These are phyloP conservation scores for Chernovozyma aurita DNA, from an alignment of 1,139 yeast genomes.

Conservation along the genomic window DNA sequence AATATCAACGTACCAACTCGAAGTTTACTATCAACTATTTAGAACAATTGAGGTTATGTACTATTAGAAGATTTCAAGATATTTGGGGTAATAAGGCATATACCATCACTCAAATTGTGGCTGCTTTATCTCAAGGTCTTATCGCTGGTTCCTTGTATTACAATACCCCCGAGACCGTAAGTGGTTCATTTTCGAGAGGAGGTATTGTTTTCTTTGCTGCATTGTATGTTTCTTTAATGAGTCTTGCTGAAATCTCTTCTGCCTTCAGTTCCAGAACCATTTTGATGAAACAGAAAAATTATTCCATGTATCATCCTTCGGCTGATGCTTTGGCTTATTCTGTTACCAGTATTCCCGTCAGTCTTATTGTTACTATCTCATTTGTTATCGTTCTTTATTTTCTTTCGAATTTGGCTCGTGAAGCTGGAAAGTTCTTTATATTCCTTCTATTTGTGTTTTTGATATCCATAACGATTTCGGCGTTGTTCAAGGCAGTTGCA, in stretches of 20 bases:
- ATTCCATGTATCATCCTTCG: constrained; percentile 54
- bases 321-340: constrained; percentile 52
- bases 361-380: constrained; percentile 37
- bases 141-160: constrained; percentile 50
- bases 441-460: constrained; percentile 39
- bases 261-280: constrained; percentile 50
- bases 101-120: constrained; percentile 40
- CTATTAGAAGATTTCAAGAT: constrained; percentile 46
- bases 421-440: constrained; percentile 54
- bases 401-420: constrained; percentile 44
- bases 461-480: constrained; percentile 29
- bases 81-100: constrained; percentile 48
- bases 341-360: constrained; percentile 45
- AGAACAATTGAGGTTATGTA: constrained; percentile 45
- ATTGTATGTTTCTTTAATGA: constrained; percentile 51
- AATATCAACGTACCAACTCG: constrained; percentile 37
- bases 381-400: constrained; percentile 49
- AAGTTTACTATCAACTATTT: constrained; percentile 41
- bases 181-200: constrained; percentile 57
- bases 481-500: constrained; percentile 48
- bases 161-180: constrained; percentile 33
- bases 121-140: constrained; percentile 49
- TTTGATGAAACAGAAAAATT: constrained; percentile 51
- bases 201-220: constrained; percentile 52
- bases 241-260: constrained; percentile 49